Evolutionary conservation across 1,139 yeast species (phyloP).

Genomic region (Taphrina flavorubra): DNA sequence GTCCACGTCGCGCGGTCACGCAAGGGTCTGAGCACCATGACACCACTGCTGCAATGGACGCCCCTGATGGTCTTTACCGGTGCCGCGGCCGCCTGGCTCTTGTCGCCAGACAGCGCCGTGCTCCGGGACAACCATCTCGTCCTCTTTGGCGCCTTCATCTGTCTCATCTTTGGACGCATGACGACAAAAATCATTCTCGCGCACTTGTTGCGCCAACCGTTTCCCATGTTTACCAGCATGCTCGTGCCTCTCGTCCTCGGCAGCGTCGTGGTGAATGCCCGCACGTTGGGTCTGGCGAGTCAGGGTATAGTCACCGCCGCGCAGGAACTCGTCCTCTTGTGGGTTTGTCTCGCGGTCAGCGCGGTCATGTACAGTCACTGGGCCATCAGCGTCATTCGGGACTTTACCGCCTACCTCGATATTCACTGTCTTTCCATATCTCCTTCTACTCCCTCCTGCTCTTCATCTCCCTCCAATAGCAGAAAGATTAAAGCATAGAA

Average conservation of each 20-base stretch:
- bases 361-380: conserved; percentile 52
- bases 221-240: conserved; percentile 59
- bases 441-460: too few species aligned
- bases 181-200: conserved; percentile 63
- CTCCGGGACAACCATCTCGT: conserved; percentile 58
- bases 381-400: conserved; percentile 52
- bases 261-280: conserved; percentile 50
- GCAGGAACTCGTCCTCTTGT: conserved; percentile 51
- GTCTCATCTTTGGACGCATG: conserved; percentile 74
- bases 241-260: conserved; percentile 53
- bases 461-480: too few species aligned
- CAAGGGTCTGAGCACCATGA: conserved; percentile 56
- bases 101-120: conserved; percentile 53
- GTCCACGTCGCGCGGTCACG: conserved; percentile 48
- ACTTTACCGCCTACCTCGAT: conserved; percentile 52
- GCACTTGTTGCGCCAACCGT: conserved; percentile 71
- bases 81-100: conserved; percentile 52
- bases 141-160: conserved; percentile 65
- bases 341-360: conserved; percentile 50
- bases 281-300: conserved; percentile 40
- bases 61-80: conserved; percentile 50
- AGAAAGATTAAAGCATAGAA: conserved; percentile 11
- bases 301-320: conserved; percentile 1
- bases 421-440: conserved; percentile 54
- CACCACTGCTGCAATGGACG: conserved; percentile 47